Evolutionary conservation across 1,139 yeast genomes (phyloP), one percentile per base, ranked within the genome.

Genomic region (Diutina mesorugosa): DNA sequence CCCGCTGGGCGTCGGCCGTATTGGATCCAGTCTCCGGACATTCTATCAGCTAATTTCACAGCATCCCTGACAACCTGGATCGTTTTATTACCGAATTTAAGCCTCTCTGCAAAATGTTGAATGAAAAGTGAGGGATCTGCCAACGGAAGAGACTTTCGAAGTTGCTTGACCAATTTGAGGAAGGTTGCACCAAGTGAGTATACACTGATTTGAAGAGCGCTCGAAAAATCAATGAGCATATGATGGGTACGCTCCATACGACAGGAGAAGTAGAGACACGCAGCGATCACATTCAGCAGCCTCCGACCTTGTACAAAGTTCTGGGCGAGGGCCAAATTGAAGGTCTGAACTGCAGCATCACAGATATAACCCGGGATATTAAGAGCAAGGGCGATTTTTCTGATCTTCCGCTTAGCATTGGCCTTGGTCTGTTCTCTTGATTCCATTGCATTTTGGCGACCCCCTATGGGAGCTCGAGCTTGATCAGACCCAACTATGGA

Each of bases 1-100:
- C 99, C 99, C 0, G 99, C 98, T 0, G 99, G 99, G 60, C 99
- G 79, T 67, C 99, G 80, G 45, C 99, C 99, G 68, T 90, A 95
- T 66, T 86, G 88, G 61, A 93, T 87, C 97, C 98, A 93, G 67
- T 93, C 99, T 55, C 84, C 81, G 28, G 91, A 79, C 99, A 93
- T 93, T 63, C 97, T 77, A 65, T 84, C 90, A 1, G 96, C 96
- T 46, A 93, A 72, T 62, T 85, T 82, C 8, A 85, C 85, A 0
- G 99, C 98, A 68, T 95, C 99, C 57, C 79, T 80, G 41, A 88
- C 85, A 16, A 93, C 96, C 64, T 84, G 85, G 48, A 84, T 79
- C 56, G 83, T 85, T 59, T 79, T 78, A 48, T 79, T 81, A 29
- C 89, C 90, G 64, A 93, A 87, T 60, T 88, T 88, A 58, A 93